Conservation (phyloP, 805 yeast genomes). For the Groenewaldozyma tartarivorans region DNA sequence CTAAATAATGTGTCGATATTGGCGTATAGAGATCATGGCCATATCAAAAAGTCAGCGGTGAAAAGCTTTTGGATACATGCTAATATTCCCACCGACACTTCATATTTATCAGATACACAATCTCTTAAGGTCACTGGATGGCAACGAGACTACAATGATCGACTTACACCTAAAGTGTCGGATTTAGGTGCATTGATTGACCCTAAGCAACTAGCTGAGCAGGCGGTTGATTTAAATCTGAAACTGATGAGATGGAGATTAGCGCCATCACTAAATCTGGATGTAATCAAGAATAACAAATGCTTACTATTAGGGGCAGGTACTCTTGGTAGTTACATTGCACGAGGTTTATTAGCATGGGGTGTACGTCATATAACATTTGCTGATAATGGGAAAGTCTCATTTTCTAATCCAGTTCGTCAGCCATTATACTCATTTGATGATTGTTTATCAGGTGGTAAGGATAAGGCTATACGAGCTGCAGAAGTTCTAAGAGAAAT, state of each 20-base stretch:
- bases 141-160: constrained; percentile 70
- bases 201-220: constrained; percentile 75
- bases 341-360: constrained; percentile 86
- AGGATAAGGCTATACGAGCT: constrained; percentile 68
- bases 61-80: constrained; percentile 23
- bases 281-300: constrained; percentile 46
- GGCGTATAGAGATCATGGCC: constrained; percentile 29
- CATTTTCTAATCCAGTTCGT: constrained; percentile 91
- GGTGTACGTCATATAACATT: constrained; percentile 80
- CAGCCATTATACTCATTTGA: constrained; percentile 77
- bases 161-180: constrained; percentile 72
- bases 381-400: constrained; percentile 82
- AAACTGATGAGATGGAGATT: constrained; percentile 96
- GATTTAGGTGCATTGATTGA: constrained; percentile 74
- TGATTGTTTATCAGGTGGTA: constrained; percentile 74
- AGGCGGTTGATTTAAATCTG: constrained; percentile 84
- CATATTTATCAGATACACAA: constrained; percentile 1
- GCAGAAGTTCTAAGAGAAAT: constrained; percentile 61
- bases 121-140: constrained; percentile 58
- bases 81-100: constrained; percentile 6
- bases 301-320: constrained; percentile 91
- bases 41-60: constrained; percentile 4
- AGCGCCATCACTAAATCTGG: constrained; percentile 71
- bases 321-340: constrained; percentile 86
- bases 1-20: constrained; percentile 29